These are phyloP conservation scores for Sherardia arvensis DNA, from an alignment of 257 asterid genomes.

Conservation along the genomic window DNA sequence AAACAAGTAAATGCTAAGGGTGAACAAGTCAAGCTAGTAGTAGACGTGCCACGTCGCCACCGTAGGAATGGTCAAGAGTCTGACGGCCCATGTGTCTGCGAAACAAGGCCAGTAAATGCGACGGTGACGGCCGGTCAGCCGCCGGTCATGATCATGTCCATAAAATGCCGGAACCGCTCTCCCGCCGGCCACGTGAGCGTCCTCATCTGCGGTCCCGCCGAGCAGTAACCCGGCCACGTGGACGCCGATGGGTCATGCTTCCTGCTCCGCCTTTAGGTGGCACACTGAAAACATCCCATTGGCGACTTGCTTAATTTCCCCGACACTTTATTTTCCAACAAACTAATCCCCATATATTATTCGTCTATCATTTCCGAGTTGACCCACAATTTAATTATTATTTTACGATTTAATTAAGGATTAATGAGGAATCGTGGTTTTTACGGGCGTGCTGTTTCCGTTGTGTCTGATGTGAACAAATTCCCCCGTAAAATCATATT, in stretches of 20 bases:
- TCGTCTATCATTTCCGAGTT: not conserved
- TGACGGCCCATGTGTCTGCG: constrained; percentile 12
- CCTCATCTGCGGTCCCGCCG: constrained; percentile 23
- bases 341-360: no score
- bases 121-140: constrained; percentile 14
- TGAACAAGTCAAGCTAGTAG: no score
- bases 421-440: not conserved
- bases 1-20: no score
- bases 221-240: constrained; percentile 25
- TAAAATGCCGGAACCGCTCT: not conserved
- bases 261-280: constrained; percentile 17
- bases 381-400: not conserved
- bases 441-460: not conserved
- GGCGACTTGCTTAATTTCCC: constrained; percentile 1
- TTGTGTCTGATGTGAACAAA: not conserved
- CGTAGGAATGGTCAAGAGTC: not conserved
- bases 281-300: constrained; percentile 21
- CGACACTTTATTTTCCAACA: not conserved
- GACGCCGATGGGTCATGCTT: constrained; percentile 20
- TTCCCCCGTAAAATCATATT: not conserved
- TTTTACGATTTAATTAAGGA: not conserved
- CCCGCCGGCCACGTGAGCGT: constrained; percentile 34
- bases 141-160: constrained; percentile 12
- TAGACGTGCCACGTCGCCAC: constrained; percentile 12
- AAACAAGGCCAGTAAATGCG: constrained; percentile 13